phyloP scores from a whole-genome alignment of 2,329 filamentous ascomycete genomes.

The Nemania bipapillata region DNA sequence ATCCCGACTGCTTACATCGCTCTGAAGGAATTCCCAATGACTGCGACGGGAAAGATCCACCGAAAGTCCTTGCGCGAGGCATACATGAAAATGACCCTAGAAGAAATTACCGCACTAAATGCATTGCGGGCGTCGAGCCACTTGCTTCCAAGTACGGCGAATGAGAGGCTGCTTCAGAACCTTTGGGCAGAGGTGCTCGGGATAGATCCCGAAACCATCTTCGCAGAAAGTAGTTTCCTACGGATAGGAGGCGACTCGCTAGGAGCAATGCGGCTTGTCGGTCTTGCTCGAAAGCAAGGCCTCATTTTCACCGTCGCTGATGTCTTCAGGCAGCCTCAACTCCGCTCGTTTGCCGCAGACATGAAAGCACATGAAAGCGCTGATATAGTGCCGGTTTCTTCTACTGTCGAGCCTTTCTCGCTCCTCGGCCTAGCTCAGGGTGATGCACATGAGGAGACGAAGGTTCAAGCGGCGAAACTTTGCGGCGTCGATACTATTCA shows the following conservation, averaged over 20 bases:
- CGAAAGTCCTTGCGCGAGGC: constrained; percentile 4
- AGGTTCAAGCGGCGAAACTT: constrained; percentile 12
- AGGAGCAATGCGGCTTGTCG: constrained; percentile 59
- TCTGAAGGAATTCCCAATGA: too few relatives aligned
- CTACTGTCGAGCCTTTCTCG: too few relatives aligned
- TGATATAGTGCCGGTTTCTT: constrained; percentile 9
- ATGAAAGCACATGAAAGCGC: constrained; percentile 33
- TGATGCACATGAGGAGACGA: constrained; percentile 11
- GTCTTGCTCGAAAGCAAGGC: constrained; percentile 46
- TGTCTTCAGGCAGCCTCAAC: constrained; percentile 44
- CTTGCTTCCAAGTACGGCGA: constrained; percentile 53
- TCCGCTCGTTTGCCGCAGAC: too few relatives aligned
- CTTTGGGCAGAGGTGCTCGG: constrained; percentile 32
- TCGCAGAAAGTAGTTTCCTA: constrained; percentile 51
- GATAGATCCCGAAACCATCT: constrained; percentile 30
- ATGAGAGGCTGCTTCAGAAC: constrained; percentile 28
- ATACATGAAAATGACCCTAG: too few relatives aligned
- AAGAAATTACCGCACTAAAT: too few relatives aligned
- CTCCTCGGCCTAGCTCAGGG: too few relatives aligned
- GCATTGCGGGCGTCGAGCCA: too few relatives aligned
- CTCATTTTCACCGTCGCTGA: constrained; percentile 43
- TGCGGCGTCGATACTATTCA: constrained; percentile 17
- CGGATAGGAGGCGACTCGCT: constrained; percentile 55
- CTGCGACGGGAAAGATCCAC: too few relatives aligned
- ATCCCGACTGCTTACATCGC: background rate